Evolutionary conservation across 805 yeast species (phyloP), one percentile per base, ranked within the genome.

Genomic region (Candida montana): DNA sequence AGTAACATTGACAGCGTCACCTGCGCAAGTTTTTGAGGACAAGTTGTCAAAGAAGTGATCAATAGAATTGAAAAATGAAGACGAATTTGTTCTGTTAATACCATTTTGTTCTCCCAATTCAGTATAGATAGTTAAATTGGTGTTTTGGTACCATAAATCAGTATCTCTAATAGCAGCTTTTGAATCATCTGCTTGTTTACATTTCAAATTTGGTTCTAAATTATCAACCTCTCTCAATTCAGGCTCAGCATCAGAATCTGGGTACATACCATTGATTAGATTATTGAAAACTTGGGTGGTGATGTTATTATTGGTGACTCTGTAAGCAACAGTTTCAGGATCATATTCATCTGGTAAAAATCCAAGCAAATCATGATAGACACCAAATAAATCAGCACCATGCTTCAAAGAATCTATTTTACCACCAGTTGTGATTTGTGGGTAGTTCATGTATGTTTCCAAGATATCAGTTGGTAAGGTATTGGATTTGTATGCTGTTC

Each of bases 11-110:
- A 67, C 62, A 7, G 64, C 56, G 26, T 67, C 61, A 21, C 60
- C 61, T 40, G 67, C 64, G 47, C 74, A 69, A 3, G 59, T 50
- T 45, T 69, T 63, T 30, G 65, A 59, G 12, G 67, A 64, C 42
- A 67, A 53, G 45, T 66, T 69, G 47, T 69, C 74, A 44, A 62
- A 59, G 59, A 62, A 66, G 48, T 68, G 74, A 42, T 69, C 74
- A 37, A 64, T 59, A 3, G 56, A 48, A 39, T 61, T 67, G 35
- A 61, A 54, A 40, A 54, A 54, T 9, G 52, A 47, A 31, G 56
- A 42, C 15, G 48, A 45, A 1, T 39, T 42, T 6, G 54, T 50
- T 9, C 38, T 17, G 33, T 50, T 53, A 20, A 54, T 44, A 18
- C 57, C 56, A 35, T 50, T 51, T 26, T 47, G 49, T 3, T 47